Percentiles rank a stretch among this genome's conserved stretches.
phyloP scores from a whole-genome alignment of 1,139 yeast genomes.

The Yamadazyma triangularis region DNA sequence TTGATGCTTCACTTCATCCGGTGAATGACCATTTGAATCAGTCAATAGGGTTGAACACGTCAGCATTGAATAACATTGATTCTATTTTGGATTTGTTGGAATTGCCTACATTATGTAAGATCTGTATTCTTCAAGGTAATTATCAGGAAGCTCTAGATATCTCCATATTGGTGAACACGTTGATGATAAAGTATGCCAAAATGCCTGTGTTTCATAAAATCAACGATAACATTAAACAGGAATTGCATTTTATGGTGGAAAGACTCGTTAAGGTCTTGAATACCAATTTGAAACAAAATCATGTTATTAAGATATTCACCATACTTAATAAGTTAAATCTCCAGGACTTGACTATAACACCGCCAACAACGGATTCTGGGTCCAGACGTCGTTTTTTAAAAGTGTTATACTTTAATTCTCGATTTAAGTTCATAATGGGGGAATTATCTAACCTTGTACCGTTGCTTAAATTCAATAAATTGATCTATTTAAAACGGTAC shows the following conservation, averaged over 20 bases:
- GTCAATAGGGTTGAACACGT: conserved; percentile 23
- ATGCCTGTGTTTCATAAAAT: conserved; percentile 53
- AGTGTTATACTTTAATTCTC: conserved; percentile 47
- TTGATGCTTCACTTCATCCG: conserved; percentile 4
- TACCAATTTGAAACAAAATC: conserved; percentile 74
- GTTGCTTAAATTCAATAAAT: conserved; percentile 45
- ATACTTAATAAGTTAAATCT: conserved; percentile 45
- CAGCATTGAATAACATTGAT: conserved; percentile 60
- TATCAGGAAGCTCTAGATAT: conserved; percentile 87
- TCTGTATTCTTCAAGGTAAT: conserved; percentile 84
- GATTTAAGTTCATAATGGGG: conserved; percentile 54
- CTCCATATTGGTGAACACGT: conserved; percentile 63
- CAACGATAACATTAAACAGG: conserved; percentile 49
- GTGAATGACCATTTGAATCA: conserved; percentile 18
- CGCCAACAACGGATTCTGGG: conserved; percentile 7
- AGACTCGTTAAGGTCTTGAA: conserved; percentile 66
- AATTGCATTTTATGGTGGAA: conserved; percentile 59
- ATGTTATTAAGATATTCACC: conserved; percentile 72
- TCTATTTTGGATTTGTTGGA: conserved; percentile 75
- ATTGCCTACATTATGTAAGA: conserved; percentile 72
- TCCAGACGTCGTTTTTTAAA: conserved; percentile 26
- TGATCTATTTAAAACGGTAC: conserved; percentile 70
- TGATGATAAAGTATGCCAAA: conserved; percentile 65
- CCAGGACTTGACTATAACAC: conserved; percentile 10
- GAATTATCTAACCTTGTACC: conserved; percentile 60